Evolutionary conservation across 352 stramenopile genomes (phyloP).

Genomic region (Pythium brassicae): DNA sequence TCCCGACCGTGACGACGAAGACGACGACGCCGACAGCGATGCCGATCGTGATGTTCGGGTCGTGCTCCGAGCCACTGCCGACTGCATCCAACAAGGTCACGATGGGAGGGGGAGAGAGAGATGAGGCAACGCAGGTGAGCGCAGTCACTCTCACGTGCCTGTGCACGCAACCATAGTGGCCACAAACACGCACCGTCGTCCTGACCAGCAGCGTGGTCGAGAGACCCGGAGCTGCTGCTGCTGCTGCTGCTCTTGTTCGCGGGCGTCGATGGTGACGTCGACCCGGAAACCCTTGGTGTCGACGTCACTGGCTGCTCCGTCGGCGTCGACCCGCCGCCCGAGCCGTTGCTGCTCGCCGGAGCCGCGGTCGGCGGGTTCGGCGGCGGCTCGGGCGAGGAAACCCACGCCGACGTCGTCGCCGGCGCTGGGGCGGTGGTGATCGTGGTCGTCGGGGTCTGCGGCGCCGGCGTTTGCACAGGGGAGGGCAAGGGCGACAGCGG

Average conservation of each 20-base stretch:
- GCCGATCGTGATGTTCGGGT: neutral
- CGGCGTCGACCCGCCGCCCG: neutral
- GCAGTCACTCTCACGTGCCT: no score
- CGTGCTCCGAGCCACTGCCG: neutral
- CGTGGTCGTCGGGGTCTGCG: neutral
- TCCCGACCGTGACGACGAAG: neutral
- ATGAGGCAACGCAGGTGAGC: no score
- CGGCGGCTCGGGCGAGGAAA: neutral
- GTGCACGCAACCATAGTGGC: no score
- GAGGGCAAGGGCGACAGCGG: neutral
- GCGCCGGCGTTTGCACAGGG: neutral
- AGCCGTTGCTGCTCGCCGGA: neutral
- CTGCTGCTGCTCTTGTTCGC: neutral
- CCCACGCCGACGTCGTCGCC: neutral
- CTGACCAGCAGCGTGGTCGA: neutral
- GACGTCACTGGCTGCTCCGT: neutral
- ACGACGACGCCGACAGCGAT: constrained; percentile 1
- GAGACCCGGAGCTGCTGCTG: neutral
- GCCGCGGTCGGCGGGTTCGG: neutral
- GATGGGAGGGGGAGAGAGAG: no score
- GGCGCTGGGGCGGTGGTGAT: neutral
- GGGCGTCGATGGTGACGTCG: neutral
- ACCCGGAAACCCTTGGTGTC: neutral
- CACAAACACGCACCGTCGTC: neutral
- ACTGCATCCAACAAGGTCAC: neutral